Conservation (phyloP, 139 green algal genomes). For the Penium margaritaceum region DNA sequence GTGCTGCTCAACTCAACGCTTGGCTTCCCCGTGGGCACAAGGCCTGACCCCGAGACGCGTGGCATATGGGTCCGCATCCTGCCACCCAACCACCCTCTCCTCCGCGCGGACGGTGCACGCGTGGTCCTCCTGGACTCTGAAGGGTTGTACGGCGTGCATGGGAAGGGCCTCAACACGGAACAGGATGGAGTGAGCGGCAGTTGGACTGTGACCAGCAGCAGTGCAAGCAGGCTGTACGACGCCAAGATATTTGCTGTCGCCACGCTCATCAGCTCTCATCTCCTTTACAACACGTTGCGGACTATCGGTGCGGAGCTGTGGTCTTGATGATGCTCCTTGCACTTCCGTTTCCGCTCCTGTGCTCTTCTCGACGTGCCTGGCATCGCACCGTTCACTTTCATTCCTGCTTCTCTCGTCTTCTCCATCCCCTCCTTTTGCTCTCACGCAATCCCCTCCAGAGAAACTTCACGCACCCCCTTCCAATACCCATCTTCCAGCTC, state of each 20-base stretch:
- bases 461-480: too few relatives aligned
- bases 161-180: not conserved
- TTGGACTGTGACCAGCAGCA: too few relatives aligned
- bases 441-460: too few relatives aligned
- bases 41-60: constrained; percentile 16
- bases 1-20: constrained; percentile 23
- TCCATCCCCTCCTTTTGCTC: too few relatives aligned
- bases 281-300: constrained; percentile 27
- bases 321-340: not conserved
- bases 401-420: not conserved
- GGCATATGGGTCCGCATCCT: constrained; percentile 18
- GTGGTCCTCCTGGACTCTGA: constrained; percentile 20
- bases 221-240: too few relatives aligned
- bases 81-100: not conserved
- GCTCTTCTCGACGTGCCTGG: too few relatives aligned
- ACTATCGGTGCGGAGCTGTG: not conserved
- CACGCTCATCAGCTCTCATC: constrained; percentile 3
- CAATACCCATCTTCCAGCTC: too few relatives aligned
- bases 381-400: too few relatives aligned
- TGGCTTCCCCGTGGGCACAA: constrained; percentile 21
- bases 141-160: constrained; percentile 14
- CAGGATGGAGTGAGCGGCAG: too few relatives aligned
- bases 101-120: not conserved
- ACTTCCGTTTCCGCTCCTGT: too few relatives aligned
- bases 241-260: constrained; percentile 31